Conservation (phyloP, 345 rosid species). For the Rhodamnia argentea region DNA sequence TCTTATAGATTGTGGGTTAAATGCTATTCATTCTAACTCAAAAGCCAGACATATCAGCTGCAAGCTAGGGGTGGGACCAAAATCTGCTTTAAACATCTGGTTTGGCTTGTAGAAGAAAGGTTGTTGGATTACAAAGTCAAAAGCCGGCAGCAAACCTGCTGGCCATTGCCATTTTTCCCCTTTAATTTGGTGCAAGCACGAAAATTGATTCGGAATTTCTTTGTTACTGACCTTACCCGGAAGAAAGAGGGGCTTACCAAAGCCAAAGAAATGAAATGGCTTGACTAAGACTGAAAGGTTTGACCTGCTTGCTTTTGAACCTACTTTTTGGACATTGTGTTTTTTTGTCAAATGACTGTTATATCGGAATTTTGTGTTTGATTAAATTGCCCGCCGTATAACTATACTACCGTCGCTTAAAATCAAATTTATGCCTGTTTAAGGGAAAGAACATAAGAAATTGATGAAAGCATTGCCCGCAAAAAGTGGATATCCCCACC, state of each 20-base stretch:
- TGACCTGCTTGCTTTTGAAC: no score
- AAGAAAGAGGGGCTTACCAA: no score
- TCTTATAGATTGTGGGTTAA: background rate
- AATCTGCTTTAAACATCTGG: background rate
- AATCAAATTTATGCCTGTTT: no score
- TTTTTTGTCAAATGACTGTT: background rate
- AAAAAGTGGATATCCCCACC: background rate
- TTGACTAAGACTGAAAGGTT: no score
- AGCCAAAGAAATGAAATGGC: no score
- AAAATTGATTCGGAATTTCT: background rate
- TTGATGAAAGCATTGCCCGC: background rate
- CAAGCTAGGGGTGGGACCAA: background rate
- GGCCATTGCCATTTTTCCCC: background rate
- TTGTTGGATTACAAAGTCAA: background rate
- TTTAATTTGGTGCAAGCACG: background rate
- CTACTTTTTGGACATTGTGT: background rate
- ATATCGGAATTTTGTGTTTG: background rate
- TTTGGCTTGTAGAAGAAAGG: background rate
- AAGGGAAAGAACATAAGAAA: no score
- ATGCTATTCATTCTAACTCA: background rate
- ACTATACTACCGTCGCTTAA: no score
- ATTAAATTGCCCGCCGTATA: no score
- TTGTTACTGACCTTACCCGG: no score
- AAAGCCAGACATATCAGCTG: background rate
- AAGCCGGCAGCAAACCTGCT: background rate